A percentile compares a stretch with the other conserved stretches of the same genome.
phyloP scores from a whole-genome alignment of 176 grass and related monocot genomes.

The maize (Zea mays) region Zm-B73-REFERENCE-NAM-5.0 NC_050096.1:301881001-301881500 shows the following conservation, averaged over 20 bases:
- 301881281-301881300: constrained; percentile 2
- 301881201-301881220: not conserved
- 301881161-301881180: no score
- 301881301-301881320: not conserved
- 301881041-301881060: no score
- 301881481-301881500: constrained; percentile 89
- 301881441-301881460: constrained; percentile 85
- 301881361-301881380: constrained; percentile 90
- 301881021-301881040: no score
- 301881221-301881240: not conserved
- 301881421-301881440: constrained; percentile 92
- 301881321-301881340: not conserved
- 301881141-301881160: not conserved
- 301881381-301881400: constrained; percentile 75
- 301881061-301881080: no score
- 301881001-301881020: no score
- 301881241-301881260: not conserved
- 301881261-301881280: not conserved
- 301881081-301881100: no score
- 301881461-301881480: constrained; percentile 93
- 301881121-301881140: no score
- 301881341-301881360: constrained; percentile 94
- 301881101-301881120: no score
- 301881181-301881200: not conserved
- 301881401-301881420: constrained; percentile 77